A percentile compares a stretch with the other conserved stretches of the same genome.
Conservation (phyloP, 306 rosid species). For the Morella rubra region DNA sequence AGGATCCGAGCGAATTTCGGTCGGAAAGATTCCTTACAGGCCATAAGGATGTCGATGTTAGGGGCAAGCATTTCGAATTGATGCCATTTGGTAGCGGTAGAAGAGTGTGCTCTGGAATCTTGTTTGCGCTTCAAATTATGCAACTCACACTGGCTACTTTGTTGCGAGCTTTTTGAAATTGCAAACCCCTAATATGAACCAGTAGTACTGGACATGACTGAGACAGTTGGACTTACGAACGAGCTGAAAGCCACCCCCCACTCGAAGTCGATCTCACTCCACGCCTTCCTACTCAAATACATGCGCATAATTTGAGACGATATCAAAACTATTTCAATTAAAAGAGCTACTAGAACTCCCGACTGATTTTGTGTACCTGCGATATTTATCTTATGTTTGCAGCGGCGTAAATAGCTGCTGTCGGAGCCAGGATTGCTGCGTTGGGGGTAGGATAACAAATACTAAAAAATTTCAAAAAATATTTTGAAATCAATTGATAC, state of each 20-base stretch:
- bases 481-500: no score
- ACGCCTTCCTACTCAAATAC: not conserved
- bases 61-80: constrained; percentile 44
- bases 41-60: constrained; percentile 44
- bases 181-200: not conserved
- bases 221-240: constrained; percentile 27
- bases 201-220: constrained; percentile 39
- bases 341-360: no score
- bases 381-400: no score
- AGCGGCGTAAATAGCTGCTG: no score
- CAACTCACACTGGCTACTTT: no score
- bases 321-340: no score
- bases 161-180: constrained; percentile 34
- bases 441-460: no score
- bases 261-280: constrained; percentile 15
- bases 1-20: constrained; percentile 44
- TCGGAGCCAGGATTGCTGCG: no score
- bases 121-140: constrained; percentile 20
- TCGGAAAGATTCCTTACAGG: constrained; percentile 54
- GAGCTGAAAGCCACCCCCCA: constrained; percentile 20
- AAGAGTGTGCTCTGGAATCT: constrained; percentile 44
- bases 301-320: not conserved
- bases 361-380: no score
- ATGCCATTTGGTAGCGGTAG: constrained; percentile 63
- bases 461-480: no score